Base-by-base conservation (phyloP, 805 yeast genomes). In the Ogataea siamensis region DNA sequence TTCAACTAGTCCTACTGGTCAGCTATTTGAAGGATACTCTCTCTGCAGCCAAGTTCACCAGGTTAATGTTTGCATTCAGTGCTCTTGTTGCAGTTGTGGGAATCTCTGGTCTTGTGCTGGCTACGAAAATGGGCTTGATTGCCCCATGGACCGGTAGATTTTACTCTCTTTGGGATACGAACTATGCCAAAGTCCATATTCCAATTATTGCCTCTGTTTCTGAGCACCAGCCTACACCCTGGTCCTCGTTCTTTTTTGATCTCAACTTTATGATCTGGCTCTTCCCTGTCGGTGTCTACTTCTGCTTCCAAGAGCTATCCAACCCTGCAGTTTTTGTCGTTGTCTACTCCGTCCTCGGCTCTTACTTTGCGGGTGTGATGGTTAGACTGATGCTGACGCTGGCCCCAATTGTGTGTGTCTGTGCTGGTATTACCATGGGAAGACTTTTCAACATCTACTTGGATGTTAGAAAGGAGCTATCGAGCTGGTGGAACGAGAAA, bases 61-160 rank as follows among this genome's bases (percentile, higher is more conserved):
- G 79, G 8, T 76, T 87, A 31, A 70, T 84, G 66, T 54, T 74
- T 15, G 76, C 82, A 14, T 77, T 87, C 11, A 63, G 84, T 37
- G 60, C 64, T 2, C 54, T 77, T 14, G 70, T 88, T 39, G 68
- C 80, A 20, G 57, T 65, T 11, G 47, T 83, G 20, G 96, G 96
- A 41, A 56, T 87, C 28, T 68, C 70, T 10, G 95, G 83, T 14
- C 70, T 93, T 39, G 74, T 87, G 31, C 77, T 74, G 12, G 80
- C 94, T 51, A 93, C 99, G 12, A 83, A 85, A 44, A 70, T 87
- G 37, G 99, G 97, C 4, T 79, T 83, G 62, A 93, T 94, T 63
- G 97, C 98, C 24, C 99, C 99, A 39, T 93, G 99, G 99, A 88
- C 97, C 8, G 99, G 99, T 51, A 83, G 99, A 66, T 94, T 93